Conservation (phyloP, 2,329 filamentous ascomycete genomes). For the Escovopsis sp. region DNA sequence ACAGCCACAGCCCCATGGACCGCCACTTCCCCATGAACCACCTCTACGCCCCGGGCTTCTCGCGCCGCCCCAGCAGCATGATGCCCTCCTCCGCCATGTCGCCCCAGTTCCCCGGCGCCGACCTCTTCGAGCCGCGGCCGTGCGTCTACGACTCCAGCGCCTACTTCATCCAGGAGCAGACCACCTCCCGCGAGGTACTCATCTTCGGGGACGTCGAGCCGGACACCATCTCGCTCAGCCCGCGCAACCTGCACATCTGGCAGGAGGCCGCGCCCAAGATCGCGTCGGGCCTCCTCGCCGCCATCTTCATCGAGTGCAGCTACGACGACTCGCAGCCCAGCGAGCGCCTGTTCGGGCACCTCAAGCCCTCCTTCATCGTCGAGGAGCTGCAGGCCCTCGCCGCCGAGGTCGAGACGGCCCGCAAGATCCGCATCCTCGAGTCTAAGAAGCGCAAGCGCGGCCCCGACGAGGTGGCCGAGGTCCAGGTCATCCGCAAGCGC, state of each 20-base stretch:
- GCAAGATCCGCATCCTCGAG: slow-evolving; percentile 19
- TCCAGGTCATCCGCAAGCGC: slow-evolving; percentile 10
- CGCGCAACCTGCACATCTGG: slow-evolving; percentile 76
- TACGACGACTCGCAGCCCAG: slow-evolving; percentile 72
- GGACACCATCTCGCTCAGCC: slow-evolving; percentile 67
- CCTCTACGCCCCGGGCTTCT: slow-evolving; percentile 6
- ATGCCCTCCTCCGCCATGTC: slow-evolving; percentile 12
- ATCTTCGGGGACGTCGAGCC: slow-evolving; percentile 95
- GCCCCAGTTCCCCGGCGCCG: slow-evolving; percentile 9
- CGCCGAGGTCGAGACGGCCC: slow-evolving; percentile 46
- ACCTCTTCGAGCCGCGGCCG: slow-evolving; percentile 27
- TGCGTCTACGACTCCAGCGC: slow-evolving; percentile 81
- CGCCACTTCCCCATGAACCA: slow-evolving; percentile 14
- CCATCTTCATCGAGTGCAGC: slow-evolving; percentile 91
- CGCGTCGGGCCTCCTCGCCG: slow-evolving; percentile 52
- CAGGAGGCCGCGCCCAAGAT: slow-evolving; percentile 78
- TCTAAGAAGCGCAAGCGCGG: slow-evolving; percentile 52
- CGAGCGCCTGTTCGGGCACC: slow-evolving; percentile 71
- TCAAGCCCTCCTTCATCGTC: slow-evolving; percentile 70
- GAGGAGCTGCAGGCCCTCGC: slow-evolving; percentile 65
- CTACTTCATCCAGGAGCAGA: slow-evolving; percentile 74
- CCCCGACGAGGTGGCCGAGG: slow-evolving; percentile 9
- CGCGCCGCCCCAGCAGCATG: slow-evolving; percentile 10
- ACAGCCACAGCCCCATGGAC: slow-evolving; percentile 1
- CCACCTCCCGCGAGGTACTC: slow-evolving; percentile 61